Evolutionary conservation across 768 basidiomycete genomes (phyloP).

Genomic region (Lentinula detonsa): DNA sequence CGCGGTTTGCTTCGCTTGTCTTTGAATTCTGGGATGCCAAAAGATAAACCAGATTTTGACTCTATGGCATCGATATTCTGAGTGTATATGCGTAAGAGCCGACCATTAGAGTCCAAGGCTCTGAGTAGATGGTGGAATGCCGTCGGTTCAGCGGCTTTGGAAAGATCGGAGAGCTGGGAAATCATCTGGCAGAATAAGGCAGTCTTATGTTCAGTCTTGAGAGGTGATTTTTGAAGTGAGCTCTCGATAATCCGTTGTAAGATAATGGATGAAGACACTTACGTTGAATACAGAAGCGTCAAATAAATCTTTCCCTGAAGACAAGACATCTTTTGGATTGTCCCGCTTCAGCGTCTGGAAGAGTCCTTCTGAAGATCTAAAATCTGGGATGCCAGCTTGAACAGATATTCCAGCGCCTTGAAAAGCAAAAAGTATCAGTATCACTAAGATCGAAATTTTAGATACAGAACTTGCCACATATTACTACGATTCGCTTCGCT

Average conservation of each 20-base stretch:
- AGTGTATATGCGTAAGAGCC: constrained; percentile 82
- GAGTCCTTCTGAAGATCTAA: constrained; percentile 74
- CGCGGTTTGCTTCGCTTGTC: constrained; percentile 49
- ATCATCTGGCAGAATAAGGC: constrained; percentile 87
- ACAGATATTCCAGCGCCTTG: constrained; percentile 87
- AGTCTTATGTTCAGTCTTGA: constrained; percentile 68
- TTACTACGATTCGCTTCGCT: constrained; percentile 78
- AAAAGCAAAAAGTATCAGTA: constrained; percentile 1
- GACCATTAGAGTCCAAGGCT: constrained; percentile 66
- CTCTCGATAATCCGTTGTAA: neutral
- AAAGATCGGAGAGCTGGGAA: constrained; percentile 69
- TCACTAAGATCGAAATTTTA: constrained; percentile 4
- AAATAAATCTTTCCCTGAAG: constrained; percentile 83
- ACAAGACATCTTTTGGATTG: constrained; percentile 64
- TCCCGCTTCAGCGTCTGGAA: constrained; percentile 75
- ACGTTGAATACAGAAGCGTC: constrained; percentile 89
- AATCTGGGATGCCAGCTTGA: constrained; percentile 85
- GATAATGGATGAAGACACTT: constrained; percentile 19
- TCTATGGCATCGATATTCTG: constrained; percentile 94
- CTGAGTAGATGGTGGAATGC: constrained; percentile 76
- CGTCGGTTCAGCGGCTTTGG: constrained; percentile 69
- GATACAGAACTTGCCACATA: constrained; percentile 58
- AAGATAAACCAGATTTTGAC: constrained; percentile 77
- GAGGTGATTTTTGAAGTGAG: constrained; percentile 3
- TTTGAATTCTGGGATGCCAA: constrained; percentile 73